These are phyloP conservation scores for Wickerhamiella slavikovae DNA, from an alignment of 805 yeast species.

Conservation along the genomic window DNA sequence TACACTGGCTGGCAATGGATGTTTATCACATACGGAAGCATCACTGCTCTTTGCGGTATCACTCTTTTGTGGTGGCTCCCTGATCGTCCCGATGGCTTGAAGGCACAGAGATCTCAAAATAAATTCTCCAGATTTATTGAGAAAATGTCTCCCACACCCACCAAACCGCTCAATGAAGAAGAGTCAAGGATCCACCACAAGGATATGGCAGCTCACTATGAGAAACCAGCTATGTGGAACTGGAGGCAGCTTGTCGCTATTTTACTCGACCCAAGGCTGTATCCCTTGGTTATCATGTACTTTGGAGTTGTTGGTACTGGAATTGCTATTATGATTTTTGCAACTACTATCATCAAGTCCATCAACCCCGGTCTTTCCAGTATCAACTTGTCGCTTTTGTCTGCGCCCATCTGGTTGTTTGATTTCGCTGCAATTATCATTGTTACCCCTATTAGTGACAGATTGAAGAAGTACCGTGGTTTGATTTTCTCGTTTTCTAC, in stretches of 20 bases:
- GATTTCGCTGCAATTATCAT: slow-evolving; percentile 56
- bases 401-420: slow-evolving; percentile 83
- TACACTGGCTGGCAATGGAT: slow-evolving; percentile 75
- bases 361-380: slow-evolving; percentile 43
- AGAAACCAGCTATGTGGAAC: slow-evolving; percentile 29
- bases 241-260: slow-evolving; percentile 35
- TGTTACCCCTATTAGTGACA: slow-evolving; percentile 67
- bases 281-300: slow-evolving; percentile 75
- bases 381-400: slow-evolving; percentile 50
- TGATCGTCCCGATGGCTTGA: slow-evolving; percentile 34
- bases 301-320: slow-evolving; percentile 92
- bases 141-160: slow-evolving; percentile 19
- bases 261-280: slow-evolving; percentile 40
- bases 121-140: slow-evolving; percentile 4
- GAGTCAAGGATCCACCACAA: slow-evolving; percentile 35
- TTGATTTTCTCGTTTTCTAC: slow-evolving; percentile 42
- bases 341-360: slow-evolving; percentile 49
- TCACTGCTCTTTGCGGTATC: slow-evolving; percentile 46
- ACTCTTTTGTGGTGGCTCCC: slow-evolving; percentile 68
- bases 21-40: slow-evolving; percentile 53
- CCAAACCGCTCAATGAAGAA: slow-evolving; percentile 22
- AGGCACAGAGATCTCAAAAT: background rate
- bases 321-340: slow-evolving; percentile 66
- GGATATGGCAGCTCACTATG: slow-evolving; percentile 38
- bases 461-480: slow-evolving; percentile 35